Conservation (phyloP, 2,329 filamentous ascomycete species). For the Cytospora piceae region DNA sequence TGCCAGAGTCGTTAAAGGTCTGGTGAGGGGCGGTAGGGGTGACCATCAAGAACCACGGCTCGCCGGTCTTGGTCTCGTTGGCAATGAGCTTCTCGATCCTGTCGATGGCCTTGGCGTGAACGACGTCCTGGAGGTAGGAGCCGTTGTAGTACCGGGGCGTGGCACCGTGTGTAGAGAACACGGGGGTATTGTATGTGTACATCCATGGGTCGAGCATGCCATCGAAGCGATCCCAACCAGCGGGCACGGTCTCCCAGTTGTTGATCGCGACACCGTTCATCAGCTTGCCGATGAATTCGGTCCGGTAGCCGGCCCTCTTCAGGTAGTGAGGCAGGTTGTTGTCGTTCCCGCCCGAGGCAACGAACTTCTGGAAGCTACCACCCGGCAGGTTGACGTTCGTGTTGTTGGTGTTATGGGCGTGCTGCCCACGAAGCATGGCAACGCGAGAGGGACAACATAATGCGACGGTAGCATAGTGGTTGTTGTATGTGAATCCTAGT, state of each 20-base stretch:
- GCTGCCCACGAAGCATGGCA: constrained; percentile 62
- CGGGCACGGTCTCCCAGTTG: constrained; percentile 58
- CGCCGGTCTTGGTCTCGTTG: constrained; percentile 23
- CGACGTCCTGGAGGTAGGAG: constrained; percentile 46
- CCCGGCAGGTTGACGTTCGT: constrained; percentile 61
- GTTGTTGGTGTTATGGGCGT: constrained; percentile 69
- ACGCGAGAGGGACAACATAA: constrained; percentile 67
- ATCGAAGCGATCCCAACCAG: constrained; percentile 29
- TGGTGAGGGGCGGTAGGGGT: constrained; percentile 70
- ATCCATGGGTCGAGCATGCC: constrained; percentile 62
- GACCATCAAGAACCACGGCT: constrained; percentile 69
- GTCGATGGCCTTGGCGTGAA: constrained; percentile 42
- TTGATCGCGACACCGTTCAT: constrained; percentile 65
- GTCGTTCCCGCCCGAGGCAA: constrained; percentile 66
- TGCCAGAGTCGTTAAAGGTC: constrained; percentile 45
- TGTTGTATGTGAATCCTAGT: constrained; percentile 37
- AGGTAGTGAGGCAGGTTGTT: constrained; percentile 73
- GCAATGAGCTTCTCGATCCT: constrained; percentile 26
- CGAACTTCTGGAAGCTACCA: constrained; percentile 69
- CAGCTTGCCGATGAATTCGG: constrained; percentile 75
- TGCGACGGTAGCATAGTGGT: constrained; percentile 64
- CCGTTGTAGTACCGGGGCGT: constrained; percentile 37
- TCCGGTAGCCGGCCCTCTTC: constrained; percentile 69
- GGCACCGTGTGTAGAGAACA: constrained; percentile 27
- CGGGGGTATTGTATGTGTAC: constrained; percentile 64